These are phyloP conservation scores for Abrus precatorius DNA, from an alignment of 306 rosid genomes.

Conservation along the genomic window DNA sequence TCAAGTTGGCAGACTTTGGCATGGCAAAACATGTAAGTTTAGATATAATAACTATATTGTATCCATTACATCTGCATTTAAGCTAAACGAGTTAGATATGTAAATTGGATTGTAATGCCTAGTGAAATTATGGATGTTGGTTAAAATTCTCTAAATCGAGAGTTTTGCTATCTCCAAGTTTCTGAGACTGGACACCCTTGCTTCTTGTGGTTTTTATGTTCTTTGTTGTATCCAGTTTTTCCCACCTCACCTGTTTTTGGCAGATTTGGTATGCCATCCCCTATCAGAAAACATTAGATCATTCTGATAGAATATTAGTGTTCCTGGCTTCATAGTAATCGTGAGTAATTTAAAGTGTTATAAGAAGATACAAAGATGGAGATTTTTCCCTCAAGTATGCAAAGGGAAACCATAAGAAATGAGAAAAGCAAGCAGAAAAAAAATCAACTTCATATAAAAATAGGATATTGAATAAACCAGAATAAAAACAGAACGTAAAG, in stretches of 20 bases:
- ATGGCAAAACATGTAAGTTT: constrained; percentile 99
- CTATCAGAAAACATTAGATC: not conserved
- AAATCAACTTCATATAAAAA: not conserved
- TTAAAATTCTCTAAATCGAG: constrained; percentile 23
- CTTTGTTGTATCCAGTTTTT: constrained; percentile 7
- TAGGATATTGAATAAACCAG: constrained; percentile 13
- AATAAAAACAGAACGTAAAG: not conserved
- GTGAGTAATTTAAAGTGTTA: not conserved
- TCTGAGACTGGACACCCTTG: not conserved
- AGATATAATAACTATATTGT: constrained; percentile 29
- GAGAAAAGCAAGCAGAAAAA: not conserved
- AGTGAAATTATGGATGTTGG: constrained; percentile 31
- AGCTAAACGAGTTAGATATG: constrained; percentile 38
- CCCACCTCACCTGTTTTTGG: not conserved
- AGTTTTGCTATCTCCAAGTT: constrained; percentile 16
- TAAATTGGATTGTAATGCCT: constrained; percentile 18
- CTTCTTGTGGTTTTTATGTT: constrained; percentile 1
- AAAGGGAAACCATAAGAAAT: constrained; percentile 14
- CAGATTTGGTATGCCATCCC: not conserved
- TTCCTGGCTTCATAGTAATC: not conserved
- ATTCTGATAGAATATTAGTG: not conserved
- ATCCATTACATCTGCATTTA: constrained; percentile 39
- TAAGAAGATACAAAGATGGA: not conserved
- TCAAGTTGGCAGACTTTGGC: constrained; percentile 98
- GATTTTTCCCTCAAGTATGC: not conserved